phyloP scores from a whole-genome alignment of 192 early-diverging fungal genomes.

The Linnemannia schmuckeri region DNA sequence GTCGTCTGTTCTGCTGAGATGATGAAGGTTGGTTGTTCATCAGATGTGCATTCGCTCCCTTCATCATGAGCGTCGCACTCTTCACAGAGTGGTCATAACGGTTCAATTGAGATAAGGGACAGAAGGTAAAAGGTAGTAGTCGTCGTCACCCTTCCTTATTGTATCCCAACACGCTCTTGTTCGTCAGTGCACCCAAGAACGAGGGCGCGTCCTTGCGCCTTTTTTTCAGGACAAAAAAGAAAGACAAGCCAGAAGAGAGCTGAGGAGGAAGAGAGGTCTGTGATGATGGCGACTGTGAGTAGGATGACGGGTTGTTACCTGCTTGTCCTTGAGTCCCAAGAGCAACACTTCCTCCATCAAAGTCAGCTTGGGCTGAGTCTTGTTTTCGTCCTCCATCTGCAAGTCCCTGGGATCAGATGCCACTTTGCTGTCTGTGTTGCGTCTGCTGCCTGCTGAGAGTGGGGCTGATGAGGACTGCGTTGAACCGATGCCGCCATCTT shows the following conservation, averaged over 20 bases:
- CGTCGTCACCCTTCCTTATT: no score
- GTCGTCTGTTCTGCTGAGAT: not conserved
- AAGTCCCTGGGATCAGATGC: slow-evolving; percentile 70
- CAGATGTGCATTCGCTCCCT: not conserved
- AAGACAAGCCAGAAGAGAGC: not conserved
- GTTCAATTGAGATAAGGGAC: not conserved
- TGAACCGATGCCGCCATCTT: slow-evolving; percentile 36
- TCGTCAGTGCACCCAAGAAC: slow-evolving; percentile 3
- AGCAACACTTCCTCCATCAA: slow-evolving; percentile 96
- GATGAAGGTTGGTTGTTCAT: not conserved
- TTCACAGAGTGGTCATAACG: not conserved
- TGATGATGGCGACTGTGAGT: not conserved
- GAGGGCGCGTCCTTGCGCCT: not conserved
- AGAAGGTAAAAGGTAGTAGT: not conserved
- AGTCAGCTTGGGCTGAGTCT: slow-evolving; percentile 80
- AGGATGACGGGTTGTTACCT: slow-evolving; percentile 60
- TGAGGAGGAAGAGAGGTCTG: not conserved
- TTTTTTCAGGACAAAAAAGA: not conserved
- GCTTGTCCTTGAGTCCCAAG: slow-evolving; percentile 93
- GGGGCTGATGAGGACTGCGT: slow-evolving; percentile 44
- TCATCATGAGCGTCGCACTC: not conserved
- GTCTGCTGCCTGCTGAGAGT: slow-evolving; percentile 27
- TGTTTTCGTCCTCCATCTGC: slow-evolving; percentile 66
- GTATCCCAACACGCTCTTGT: not conserved
- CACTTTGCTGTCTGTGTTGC: slow-evolving; percentile 57